Conservation (phyloP, 2,329 filamentous ascomycete species). For the Alternaria sp. region DNA sequence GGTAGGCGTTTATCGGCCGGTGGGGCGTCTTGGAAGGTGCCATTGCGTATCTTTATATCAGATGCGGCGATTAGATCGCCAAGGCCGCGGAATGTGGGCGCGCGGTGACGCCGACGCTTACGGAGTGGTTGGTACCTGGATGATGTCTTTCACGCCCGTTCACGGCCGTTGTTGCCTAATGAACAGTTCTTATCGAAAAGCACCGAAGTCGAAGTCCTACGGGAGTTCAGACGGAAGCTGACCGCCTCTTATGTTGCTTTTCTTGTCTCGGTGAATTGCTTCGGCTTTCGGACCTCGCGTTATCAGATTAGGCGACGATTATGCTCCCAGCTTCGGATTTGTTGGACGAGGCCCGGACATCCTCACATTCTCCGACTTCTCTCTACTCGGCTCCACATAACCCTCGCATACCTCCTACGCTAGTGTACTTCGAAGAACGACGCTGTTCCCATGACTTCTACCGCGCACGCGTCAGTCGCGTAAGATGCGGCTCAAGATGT, state of each 20-base stretch:
- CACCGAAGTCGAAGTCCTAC: too few relatives aligned
- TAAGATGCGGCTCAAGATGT: conserved; percentile 53
- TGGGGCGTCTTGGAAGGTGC: conserved; percentile 22
- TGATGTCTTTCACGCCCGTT: background rate
- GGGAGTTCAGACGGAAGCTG: background rate
- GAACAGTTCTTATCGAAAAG: too few relatives aligned
- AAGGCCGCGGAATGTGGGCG: conserved; percentile 41
- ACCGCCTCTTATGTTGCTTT: background rate
- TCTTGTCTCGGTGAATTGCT: conserved; percentile 1
- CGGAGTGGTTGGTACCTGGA: background rate
- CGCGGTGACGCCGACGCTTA: conserved; percentile 18
- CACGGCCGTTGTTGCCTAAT: background rate
- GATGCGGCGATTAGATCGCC: conserved; percentile 48
- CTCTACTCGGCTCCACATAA: conserved; percentile 3
- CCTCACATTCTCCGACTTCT: conserved; percentile 1
- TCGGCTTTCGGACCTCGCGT: conserved; percentile 1
- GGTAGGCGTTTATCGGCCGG: conserved; percentile 42
- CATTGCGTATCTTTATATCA: conserved; percentile 38
- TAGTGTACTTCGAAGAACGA: background rate
- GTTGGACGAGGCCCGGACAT: background rate
- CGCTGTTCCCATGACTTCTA: background rate
- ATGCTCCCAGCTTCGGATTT: background rate
- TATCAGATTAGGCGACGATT: background rate
- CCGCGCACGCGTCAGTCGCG: background rate
- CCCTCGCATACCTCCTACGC: background rate